Base-by-base conservation (phyloP, 345 rosid species). In the Aethionema arabicum region DNA sequence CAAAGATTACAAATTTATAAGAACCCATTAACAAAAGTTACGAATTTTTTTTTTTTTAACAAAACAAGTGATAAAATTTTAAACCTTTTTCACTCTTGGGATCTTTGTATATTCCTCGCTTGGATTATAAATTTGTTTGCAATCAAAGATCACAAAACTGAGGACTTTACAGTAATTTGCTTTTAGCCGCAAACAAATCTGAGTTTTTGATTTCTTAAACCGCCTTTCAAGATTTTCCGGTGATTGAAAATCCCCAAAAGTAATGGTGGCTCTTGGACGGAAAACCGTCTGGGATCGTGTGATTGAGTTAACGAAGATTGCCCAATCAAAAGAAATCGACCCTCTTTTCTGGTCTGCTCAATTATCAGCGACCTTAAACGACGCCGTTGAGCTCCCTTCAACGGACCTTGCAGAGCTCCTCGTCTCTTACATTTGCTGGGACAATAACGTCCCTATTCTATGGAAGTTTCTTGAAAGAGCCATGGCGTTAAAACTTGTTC, bases 381-480 rank as follows among this genome's bases (percentile, higher is more conserved):
- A 85, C 12, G 83, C 84, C 16, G 86, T 85, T 8, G 48, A 49
- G 30, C 56, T 93, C 59, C 99, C 99, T 3, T 90, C 96, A 0
- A 15, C 84, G 38, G 95, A 84, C 63, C 67, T 90, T 11, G 95
- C 97, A 2, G 80, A 80, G 32, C 63, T 80, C 29, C 55, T 93
- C 49, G 97, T 87, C 31, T 82, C 84, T 11, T 83, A 86, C 82
- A 82, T 87, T 78, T 86, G 86, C 66, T 90, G 91, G 84, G 99
- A 84, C 4, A 87, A 93, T 60, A 85, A 87, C 74, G 79, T 85
- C 32, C 96, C 99, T 10, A 53, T 82, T 61, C 61, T 79, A 44
- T 93, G 99, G 99, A 93, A 93, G 86, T 82, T 93, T 48, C 82
- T 93, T 32, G 99, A 90, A 56, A 80, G 83, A 67, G 90, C 97